These are phyloP conservation scores for Vitis rotundifolia DNA, from an alignment of 164 flowering plant species.

Conservation along the genomic window DNA sequence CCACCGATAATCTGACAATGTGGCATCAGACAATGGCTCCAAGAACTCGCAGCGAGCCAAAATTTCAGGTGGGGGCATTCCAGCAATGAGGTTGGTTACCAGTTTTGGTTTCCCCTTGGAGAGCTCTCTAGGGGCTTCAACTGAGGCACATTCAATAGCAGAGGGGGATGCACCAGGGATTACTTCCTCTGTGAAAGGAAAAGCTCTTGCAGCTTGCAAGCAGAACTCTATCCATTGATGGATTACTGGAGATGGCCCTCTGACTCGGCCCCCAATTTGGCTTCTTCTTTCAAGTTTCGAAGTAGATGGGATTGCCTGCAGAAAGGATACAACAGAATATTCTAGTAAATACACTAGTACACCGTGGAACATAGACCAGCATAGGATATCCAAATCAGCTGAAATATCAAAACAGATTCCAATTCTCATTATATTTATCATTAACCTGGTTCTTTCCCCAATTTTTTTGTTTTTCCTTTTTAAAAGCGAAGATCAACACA, in stretches of 20 bases:
- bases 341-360: no score
- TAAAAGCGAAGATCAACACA: background rate
- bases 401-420: no score
- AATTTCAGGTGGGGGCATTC: conserved; percentile 74
- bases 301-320: conserved; percentile 79
- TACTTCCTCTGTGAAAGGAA: conserved; percentile 78
- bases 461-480: no score
- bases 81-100: conserved; percentile 81
- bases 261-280: conserved; percentile 68
- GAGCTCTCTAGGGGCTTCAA: conserved; percentile 25
- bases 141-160: conserved; percentile 31
- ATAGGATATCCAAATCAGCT: no score
- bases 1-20: conserved; percentile 59
- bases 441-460: no score
- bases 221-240: conserved; percentile 96
- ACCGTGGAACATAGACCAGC: no score
- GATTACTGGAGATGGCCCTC: conserved; percentile 84
- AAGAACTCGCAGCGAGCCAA: conserved; percentile 70
- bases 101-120: conserved; percentile 52
- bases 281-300: conserved; percentile 45
- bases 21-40: conserved; percentile 72
- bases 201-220: conserved; percentile 72
- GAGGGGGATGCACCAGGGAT: conserved; percentile 80
- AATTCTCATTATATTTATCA: no score
- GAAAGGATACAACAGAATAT: conserved; percentile 1